These are phyloP conservation scores for Trichoderma atrobrunneum DNA, from an alignment of 2,329 filamentous ascomycete genomes.

Conservation along the genomic window DNA sequence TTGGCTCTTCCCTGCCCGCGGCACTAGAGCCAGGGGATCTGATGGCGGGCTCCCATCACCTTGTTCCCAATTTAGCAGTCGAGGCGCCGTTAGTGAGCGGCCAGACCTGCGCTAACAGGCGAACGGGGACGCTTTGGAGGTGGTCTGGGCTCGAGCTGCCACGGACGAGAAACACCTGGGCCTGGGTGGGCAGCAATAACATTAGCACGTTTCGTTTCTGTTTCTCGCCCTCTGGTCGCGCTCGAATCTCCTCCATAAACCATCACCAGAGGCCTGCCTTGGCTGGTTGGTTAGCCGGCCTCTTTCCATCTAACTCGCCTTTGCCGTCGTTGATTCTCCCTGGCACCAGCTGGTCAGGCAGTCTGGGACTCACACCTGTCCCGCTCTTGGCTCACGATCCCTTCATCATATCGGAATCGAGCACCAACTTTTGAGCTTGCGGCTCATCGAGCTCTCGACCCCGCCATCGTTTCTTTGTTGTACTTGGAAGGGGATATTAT, in stretches of 20 bases:
- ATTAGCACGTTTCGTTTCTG: slow-evolving; percentile 17
- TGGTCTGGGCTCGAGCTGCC: slow-evolving; percentile 18
- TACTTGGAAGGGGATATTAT: slow-evolving; percentile 5
- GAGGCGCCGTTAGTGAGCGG: slow-evolving; percentile 20
- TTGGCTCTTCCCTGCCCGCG: slow-evolving; percentile 4
- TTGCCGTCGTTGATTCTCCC: background rate
- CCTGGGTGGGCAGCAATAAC: slow-evolving; percentile 1
- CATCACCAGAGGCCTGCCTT: slow-evolving; percentile 6
- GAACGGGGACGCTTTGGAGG: slow-evolving; percentile 9
- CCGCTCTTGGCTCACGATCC: background rate
- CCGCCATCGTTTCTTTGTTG: background rate
- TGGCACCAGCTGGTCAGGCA: background rate
- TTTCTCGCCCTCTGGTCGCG: background rate
- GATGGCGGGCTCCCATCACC: slow-evolving; percentile 15
- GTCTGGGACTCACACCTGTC: background rate
- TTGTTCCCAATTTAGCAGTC: slow-evolving; percentile 21
- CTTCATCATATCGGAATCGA: background rate
- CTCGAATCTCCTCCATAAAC: slow-evolving; percentile 6
- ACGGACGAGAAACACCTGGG: slow-evolving; percentile 12
- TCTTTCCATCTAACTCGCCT: background rate
- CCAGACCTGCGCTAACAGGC: slow-evolving; percentile 14
- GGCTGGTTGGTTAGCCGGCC: slow-evolving; percentile 13
- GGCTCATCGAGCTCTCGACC: background rate
- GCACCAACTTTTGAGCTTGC: background rate
- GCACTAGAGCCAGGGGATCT: slow-evolving; percentile 1